Evolutionary conservation across 2,329 filamentous ascomycete genomes (phyloP).

Genomic region (Aspergillus aculeatus): DNA sequence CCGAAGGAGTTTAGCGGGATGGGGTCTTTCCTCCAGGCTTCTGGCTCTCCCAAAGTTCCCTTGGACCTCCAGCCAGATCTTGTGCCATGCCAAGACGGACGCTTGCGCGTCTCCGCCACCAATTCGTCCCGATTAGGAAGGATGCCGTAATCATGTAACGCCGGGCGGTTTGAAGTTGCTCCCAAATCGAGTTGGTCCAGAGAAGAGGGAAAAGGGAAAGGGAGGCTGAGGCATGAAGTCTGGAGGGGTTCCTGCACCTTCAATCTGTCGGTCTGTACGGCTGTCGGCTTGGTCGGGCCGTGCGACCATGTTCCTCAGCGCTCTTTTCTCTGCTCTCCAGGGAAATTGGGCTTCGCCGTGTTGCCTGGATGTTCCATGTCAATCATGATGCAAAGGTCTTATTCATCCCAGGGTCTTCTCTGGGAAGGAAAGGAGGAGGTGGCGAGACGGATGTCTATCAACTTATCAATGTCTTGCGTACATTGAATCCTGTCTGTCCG

Average conservation of each 20-base stretch:
- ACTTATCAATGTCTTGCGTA: neutral
- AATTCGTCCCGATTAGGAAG: constrained; percentile 16
- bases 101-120: constrained; percentile 41
- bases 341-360: neutral
- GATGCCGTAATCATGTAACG: constrained; percentile 20
- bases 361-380: neutral
- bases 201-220: neutral
- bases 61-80: constrained; percentile 30
- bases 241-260: neutral
- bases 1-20: constrained; percentile 24
- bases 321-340: neutral
- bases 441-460: neutral
- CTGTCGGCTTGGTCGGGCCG: neutral
- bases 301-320: neutral
- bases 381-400: neutral
- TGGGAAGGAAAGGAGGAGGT: neutral
- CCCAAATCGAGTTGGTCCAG: constrained; percentile 4
- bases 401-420: neutral
- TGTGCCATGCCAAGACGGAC: constrained; percentile 36
- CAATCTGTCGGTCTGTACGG: neutral
- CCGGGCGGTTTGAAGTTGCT: constrained; percentile 13
- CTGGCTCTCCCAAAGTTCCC: neutral
- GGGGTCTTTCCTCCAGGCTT: constrained; percentile 15
- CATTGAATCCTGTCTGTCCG: constrained; percentile 5
- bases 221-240: neutral